phyloP scores from a whole-genome alignment of 208 protist species.

The Leishmania amazonensis region DNA sequence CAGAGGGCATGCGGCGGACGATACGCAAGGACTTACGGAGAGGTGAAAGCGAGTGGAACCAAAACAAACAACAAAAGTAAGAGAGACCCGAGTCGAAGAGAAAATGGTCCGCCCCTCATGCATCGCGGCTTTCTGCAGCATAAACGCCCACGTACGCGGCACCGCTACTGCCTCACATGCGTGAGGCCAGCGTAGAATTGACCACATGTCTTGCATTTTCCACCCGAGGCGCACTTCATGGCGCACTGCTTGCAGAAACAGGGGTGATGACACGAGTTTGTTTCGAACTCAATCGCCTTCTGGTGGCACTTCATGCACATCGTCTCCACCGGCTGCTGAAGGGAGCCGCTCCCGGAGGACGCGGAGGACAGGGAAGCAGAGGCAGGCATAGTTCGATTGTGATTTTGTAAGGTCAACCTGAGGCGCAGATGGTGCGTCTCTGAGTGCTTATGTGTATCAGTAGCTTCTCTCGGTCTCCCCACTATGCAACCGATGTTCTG shows the following conservation, averaged over 20 bases:
- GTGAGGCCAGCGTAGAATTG: slow-evolving; percentile 68
- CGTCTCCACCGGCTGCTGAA: background rate
- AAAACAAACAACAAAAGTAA: background rate
- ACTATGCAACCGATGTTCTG: background rate
- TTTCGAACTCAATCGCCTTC: slow-evolving; percentile 62
- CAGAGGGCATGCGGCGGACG: background rate
- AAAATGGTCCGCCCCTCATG: background rate
- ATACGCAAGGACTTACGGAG: background rate
- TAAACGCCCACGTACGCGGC: background rate
- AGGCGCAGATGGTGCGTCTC: background rate
- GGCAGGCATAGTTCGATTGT: background rate
- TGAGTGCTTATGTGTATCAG: background rate
- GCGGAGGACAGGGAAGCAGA: slow-evolving; percentile 23
- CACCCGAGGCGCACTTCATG: slow-evolving; percentile 91
- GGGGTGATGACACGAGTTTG: slow-evolving; percentile 68
- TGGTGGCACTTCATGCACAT: slow-evolving; percentile 78
- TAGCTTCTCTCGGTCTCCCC: background rate
- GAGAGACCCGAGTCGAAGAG: background rate
- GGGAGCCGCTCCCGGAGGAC: slow-evolving; percentile 7
- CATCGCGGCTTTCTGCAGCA: background rate
- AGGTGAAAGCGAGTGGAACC: background rate
- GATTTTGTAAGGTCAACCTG: background rate
- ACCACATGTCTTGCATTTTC: slow-evolving; percentile 84
- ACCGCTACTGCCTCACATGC: slow-evolving; percentile 16
- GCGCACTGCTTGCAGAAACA: slow-evolving; percentile 85